Evolutionary conservation across 1,284 basidiomycete genomes (phyloP), one percentile per base, ranked within the genome.

Genomic region (Malassezia psittaci): DNA sequence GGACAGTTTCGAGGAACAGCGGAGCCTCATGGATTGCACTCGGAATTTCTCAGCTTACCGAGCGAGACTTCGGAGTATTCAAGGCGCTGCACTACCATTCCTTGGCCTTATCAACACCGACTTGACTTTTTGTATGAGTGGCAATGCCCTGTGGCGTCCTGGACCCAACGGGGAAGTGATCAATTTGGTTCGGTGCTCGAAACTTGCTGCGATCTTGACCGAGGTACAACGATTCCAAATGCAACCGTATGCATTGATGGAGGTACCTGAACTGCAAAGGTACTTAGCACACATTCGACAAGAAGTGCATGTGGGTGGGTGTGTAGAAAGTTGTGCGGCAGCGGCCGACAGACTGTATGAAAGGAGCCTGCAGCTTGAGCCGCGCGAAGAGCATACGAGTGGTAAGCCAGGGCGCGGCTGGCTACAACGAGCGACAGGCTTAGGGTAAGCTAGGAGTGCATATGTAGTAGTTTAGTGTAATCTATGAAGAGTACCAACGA

Each of bases 11-110:
- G 90, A 96, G 57, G 77, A 81, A 1, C 79, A 96, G 54, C 83
- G 90, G 58, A 84, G 83, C 59, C 79, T 94, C 10, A 88, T 91
- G 12, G 90, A 96, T 68, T 87, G 89, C 71, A 81, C 85, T 48
- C 82, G 89, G 54, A 94, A 94, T 76, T 96, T 93, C 68, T 85
- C 87, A 59, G 86, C 88, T 67, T 99, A 99, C 76, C 86, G 93
- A 51, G 81, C 83, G 50, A 82, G 81, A 52, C 80, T 96, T 59
- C 63, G 66, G 33, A 40, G 46, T 19, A 63, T 65, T 9, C 41
- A 59, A 4, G 63, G 69, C 2, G 69, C 72, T 1, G 68, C 69
- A 18, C 47, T 74, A 15, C 72, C 72, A 5, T 74, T 73, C 59
- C 54, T 72, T n/a, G 88, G 88, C 42, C 78, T 90, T 19, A 89